These are phyloP conservation scores for Ilyonectria robusta DNA, from an alignment of 2,329 filamentous ascomycete genomes.

Conservation along the genomic window DNA sequence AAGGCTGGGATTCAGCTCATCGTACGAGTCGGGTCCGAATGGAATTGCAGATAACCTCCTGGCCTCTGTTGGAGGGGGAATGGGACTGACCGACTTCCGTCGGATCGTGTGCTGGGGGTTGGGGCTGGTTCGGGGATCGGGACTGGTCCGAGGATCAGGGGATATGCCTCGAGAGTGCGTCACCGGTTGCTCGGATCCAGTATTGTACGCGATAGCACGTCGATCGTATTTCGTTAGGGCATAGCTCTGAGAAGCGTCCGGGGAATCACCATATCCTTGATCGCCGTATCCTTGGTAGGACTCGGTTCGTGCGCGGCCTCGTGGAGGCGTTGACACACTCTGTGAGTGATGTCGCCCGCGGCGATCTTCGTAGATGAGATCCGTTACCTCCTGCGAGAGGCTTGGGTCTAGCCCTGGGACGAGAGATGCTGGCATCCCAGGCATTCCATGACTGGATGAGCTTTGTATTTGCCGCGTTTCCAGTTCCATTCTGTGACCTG, in stretches of 20 bases:
- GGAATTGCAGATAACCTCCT: slow-evolving; percentile 74
- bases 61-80: slow-evolving; percentile 66
- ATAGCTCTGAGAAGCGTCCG: slow-evolving; percentile 51
- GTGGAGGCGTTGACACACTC: slow-evolving; percentile 57
- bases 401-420: slow-evolving; percentile 73
- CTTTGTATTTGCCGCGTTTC: slow-evolving; percentile 53
- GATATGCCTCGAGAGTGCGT: slow-evolving; percentile 51
- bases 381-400: slow-evolving; percentile 69
- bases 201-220: slow-evolving; percentile 57
- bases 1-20: slow-evolving; percentile 76
- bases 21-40: slow-evolving; percentile 83
- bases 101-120: slow-evolving; percentile 67
- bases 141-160: slow-evolving; percentile 55
- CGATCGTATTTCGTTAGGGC: slow-evolving; percentile 61
- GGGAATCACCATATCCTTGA: slow-evolving; percentile 43
- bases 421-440: slow-evolving; percentile 68
- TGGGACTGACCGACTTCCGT: slow-evolving; percentile 83
- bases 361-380: slow-evolving; percentile 70
- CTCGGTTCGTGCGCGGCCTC: slow-evolving; percentile 54
- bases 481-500: slow-evolving; percentile 53
- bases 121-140: slow-evolving; percentile 56
- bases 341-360: slow-evolving; percentile 61
- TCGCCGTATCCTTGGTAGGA: slow-evolving; percentile 46
- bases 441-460: slow-evolving; percentile 58
- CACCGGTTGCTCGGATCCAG: slow-evolving; percentile 47